Conservation (phyloP, 2,329 filamentous ascomycete genomes). For the Epichloe sp. region DNA sequence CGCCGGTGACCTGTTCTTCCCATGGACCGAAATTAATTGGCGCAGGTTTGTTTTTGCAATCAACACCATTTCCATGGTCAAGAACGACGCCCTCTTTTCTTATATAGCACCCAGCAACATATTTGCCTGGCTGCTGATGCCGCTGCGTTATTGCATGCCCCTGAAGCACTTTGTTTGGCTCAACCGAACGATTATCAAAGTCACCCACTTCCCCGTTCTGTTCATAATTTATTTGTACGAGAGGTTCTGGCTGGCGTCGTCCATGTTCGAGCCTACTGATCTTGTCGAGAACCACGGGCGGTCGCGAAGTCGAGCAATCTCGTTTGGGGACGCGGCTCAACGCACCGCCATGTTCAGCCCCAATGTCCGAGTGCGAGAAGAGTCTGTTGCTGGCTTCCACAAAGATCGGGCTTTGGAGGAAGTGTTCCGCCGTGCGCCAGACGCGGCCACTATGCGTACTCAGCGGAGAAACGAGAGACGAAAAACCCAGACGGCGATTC, state of each 20-base stretch:
- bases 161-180: conserved; percentile 71
- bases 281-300: conserved; percentile 60
- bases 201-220: conserved; percentile 77
- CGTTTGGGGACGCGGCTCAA: conserved; percentile 42
- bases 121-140: conserved; percentile 78
- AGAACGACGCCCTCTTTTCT: conserved; percentile 91
- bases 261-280: conserved; percentile 72
- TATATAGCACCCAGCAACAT: conserved; percentile 89
- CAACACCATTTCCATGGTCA: conserved; percentile 96
- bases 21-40: conserved; percentile 5
- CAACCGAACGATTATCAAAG: conserved; percentile 84
- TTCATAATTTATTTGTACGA: conserved; percentile 85
- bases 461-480: conserved; percentile 50
- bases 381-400: conserved; percentile 76
- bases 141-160: conserved; percentile 66
- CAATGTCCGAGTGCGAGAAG: conserved; percentile 59
- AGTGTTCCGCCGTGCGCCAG: conserved; percentile 67
- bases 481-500: conserved; percentile 69
- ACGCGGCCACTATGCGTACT: conserved; percentile 45
- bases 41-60: conserved; percentile 75
- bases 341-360: conserved; percentile 60
- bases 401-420: conserved; percentile 86
- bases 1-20: neutral
- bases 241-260: conserved; percentile 59
- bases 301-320: conserved; percentile 34